Percentiles rank a stretch among this genome's conserved stretches.
Conservation (phyloP, 345 rosid species). For the Gynandropsis gynandra region DNA sequence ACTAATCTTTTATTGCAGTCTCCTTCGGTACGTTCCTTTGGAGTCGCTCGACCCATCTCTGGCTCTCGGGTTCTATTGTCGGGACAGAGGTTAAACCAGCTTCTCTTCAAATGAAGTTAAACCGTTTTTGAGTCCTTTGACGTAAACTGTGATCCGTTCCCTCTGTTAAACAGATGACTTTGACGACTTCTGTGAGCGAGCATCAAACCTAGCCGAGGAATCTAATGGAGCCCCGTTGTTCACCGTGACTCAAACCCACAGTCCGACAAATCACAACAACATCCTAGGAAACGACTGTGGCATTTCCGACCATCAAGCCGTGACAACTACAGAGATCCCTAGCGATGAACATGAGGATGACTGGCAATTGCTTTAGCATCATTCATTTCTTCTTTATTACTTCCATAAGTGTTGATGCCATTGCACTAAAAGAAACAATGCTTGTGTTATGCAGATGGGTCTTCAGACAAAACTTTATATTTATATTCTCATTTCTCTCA, state of each 20-base stretch:
- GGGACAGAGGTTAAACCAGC: constrained; percentile 61
- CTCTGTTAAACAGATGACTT: constrained; percentile 54
- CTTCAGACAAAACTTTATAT: too few relatives aligned
- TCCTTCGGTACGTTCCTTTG: constrained; percentile 53
- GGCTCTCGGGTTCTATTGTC: constrained; percentile 86
- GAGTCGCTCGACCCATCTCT: constrained; percentile 78
- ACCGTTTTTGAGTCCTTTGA: too few relatives aligned
- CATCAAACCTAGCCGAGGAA: constrained; percentile 69
- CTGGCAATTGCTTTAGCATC: constrained; percentile 65
- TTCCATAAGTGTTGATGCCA: neutral
- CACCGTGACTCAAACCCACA: constrained; percentile 35
- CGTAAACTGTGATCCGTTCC: neutral
- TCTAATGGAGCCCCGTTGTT: constrained; percentile 87
- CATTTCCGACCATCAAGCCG: constrained; percentile 11
- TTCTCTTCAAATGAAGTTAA: constrained; percentile 1
- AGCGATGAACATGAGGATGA: constrained; percentile 39
- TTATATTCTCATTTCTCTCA: neutral
- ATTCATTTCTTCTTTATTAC: too few relatives aligned
- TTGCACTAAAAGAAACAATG: too few relatives aligned
- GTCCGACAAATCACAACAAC: constrained; percentile 7
- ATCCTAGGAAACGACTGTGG: constrained; percentile 26
- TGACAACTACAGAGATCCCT: constrained; percentile 24
- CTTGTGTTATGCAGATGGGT: too few relatives aligned
- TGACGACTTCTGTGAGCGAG: constrained; percentile 62
- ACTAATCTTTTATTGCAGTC: constrained; percentile 34